These are phyloP conservation scores for Wickerhamiella pararugosa DNA, from an alignment of 1,139 yeast genomes.

Conservation along the genomic window DNA sequence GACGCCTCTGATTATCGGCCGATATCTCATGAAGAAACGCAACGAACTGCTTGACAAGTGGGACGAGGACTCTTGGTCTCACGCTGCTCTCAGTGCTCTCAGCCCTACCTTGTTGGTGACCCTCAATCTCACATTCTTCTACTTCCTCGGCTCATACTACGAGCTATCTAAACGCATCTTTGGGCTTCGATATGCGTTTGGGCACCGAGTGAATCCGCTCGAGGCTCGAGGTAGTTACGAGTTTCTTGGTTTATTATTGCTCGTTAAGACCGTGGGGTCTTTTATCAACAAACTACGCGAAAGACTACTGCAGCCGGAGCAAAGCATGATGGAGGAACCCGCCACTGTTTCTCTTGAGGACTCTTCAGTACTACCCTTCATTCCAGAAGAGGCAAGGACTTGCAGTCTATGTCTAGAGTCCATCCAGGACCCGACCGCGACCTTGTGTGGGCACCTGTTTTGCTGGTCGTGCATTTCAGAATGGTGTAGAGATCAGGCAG, in stretches of 20 bases:
- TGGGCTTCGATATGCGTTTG: slow-evolving; percentile 56
- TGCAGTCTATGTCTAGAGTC: slow-evolving; percentile 74
- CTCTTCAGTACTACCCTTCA: slow-evolving; percentile 42
- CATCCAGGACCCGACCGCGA: slow-evolving; percentile 73
- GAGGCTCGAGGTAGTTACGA: slow-evolving; percentile 43
- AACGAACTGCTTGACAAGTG: slow-evolving; percentile 5
- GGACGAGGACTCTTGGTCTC: not conserved
- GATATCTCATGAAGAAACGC: slow-evolving; percentile 11
- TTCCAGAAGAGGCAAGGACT: slow-evolving; percentile 52
- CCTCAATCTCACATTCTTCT: slow-evolving; percentile 66
- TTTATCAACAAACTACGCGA: slow-evolving; percentile 11
- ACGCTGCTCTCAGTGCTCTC: slow-evolving; percentile 8
- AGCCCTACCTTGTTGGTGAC: slow-evolving; percentile 24
- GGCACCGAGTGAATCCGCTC: slow-evolving; percentile 21
- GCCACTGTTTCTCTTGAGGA: slow-evolving; percentile 40
- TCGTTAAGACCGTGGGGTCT: slow-evolving; percentile 44
- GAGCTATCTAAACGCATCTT: slow-evolving; percentile 59
- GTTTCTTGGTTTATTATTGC: slow-evolving; percentile 54
- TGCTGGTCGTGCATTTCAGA: slow-evolving; percentile 87
- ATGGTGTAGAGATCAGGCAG: slow-evolving; percentile 77
- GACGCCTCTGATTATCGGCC: slow-evolving; percentile 16
- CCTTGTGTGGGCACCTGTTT: slow-evolving; percentile 82
- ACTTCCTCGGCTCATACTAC: slow-evolving; percentile 68
- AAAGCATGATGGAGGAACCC: slow-evolving; percentile 6
- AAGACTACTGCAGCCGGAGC: slow-evolving; percentile 6